phyloP scores from a whole-genome alignment of 345 rosid species.

The Melaleuca quinquenervia region DNA sequence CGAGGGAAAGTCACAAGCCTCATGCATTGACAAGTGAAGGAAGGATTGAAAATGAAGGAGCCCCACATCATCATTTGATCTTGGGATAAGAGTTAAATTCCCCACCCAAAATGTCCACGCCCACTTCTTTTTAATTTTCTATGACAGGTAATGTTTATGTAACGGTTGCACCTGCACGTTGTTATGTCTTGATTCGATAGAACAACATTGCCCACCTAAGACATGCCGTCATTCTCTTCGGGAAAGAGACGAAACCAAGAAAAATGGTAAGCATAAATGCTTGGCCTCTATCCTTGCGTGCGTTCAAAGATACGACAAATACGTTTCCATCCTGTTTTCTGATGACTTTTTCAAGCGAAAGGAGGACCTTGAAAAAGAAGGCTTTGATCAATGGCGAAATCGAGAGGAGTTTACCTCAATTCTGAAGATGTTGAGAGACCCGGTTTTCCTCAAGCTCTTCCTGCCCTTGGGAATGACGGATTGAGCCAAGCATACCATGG shows the following conservation, averaged over 20 bases:
- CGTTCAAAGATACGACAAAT: neutral
- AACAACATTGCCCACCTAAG: neutral
- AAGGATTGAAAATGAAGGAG: neutral
- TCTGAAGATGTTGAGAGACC: constrained; percentile 58
- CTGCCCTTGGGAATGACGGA: constrained; percentile 54
- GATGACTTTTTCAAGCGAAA: neutral
- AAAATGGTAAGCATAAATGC: neutral
- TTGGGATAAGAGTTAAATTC: neutral
- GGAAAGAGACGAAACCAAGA: neutral
- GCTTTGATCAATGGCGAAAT: neutral
- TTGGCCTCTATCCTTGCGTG: neutral
- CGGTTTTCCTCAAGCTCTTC: constrained; percentile 55
- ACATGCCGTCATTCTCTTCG: neutral
- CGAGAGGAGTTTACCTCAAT: constrained; percentile 40
- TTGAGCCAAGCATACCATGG: constrained; percentile 91
- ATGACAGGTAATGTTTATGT: neutral
- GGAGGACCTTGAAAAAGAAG: neutral
- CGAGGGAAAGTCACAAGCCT: neutral
- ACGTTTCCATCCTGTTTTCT: neutral
- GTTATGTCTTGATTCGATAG: neutral
- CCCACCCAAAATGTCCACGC: neutral
- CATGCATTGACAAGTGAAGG: neutral
- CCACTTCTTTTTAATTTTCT: neutral
- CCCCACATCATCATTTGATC: neutral
- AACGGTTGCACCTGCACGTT: neutral